Evolutionary conservation across 176 grass and related monocot genomes (phyloP).

Genomic region (Zoysia pacifica): DNA sequence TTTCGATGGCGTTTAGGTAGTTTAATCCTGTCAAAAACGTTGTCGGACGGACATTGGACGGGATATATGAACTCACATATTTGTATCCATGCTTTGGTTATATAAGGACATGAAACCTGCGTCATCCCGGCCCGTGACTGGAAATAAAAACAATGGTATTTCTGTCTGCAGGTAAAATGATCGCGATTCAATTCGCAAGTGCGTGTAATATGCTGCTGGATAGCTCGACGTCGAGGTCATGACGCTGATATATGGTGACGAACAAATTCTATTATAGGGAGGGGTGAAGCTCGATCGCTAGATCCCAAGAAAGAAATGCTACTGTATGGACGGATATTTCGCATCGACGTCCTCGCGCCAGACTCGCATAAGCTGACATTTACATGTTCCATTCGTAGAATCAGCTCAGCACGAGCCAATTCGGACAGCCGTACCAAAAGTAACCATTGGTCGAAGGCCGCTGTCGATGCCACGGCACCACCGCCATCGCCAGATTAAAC

Average conservation of each 20-base stretch:
- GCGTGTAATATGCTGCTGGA: constrained; percentile 37
- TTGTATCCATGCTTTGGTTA: not conserved
- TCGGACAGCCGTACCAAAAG: constrained; percentile 30
- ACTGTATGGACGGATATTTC: constrained; percentile 37
- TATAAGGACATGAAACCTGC: constrained; percentile 2
- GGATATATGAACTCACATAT: constrained; percentile 21
- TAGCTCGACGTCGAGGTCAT: constrained; percentile 47
- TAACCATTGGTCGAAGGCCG: constrained; percentile 23
- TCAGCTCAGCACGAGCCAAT: not conserved
- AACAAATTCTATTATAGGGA: constrained; percentile 41
- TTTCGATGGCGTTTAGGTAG: not conserved
- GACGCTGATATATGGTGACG: constrained; percentile 40
- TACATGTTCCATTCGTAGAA: not conserved
- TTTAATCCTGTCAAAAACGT: constrained; percentile 34
- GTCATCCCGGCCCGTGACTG: not conserved
- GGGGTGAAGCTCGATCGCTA: not conserved
- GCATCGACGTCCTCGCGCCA: not conserved
- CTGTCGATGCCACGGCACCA: too few species aligned
- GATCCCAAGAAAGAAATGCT: constrained; percentile 18
- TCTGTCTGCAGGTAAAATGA: constrained; percentile 31
- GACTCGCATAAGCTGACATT: constrained; percentile 26
- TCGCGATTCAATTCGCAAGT: constrained; percentile 31
- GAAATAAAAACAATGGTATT: not conserved
- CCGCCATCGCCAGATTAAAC: not conserved
- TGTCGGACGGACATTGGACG: constrained; percentile 48